phyloP scores from a whole-genome alignment of 1,284 basidiomycete genomes.

The Puccinia novopanici region DNA sequence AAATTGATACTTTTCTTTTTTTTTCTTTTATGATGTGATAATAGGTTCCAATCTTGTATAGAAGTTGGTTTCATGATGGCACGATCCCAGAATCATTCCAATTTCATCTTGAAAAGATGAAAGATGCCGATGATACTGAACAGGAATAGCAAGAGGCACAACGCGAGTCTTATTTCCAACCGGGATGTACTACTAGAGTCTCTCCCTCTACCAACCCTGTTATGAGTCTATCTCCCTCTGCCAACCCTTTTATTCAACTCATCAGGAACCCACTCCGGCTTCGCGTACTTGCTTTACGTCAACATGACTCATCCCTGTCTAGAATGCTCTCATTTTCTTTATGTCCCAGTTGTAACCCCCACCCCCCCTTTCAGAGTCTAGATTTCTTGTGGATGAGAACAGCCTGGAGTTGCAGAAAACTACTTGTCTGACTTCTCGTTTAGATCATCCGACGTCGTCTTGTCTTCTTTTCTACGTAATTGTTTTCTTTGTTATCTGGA shows the following conservation, averaged over 20 bases:
- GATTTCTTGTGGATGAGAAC: background rate
- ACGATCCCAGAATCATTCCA: constrained; percentile 35
- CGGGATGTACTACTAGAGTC: background rate
- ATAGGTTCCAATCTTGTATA: constrained; percentile 33
- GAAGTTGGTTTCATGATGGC: constrained; percentile 48
- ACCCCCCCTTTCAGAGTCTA: background rate
- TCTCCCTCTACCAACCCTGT: too few species aligned
- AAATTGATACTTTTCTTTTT: background rate
- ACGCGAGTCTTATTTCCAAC: background rate
- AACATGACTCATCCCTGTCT: background rate
- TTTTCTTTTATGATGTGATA: constrained; percentile 3
- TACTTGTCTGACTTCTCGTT: background rate
- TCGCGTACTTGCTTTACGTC: background rate
- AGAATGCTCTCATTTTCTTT: background rate
- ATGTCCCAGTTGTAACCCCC: background rate
- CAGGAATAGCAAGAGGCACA: constrained; percentile 1
- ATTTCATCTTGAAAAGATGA: constrained; percentile 25
- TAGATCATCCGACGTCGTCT: background rate
- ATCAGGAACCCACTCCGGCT: background rate
- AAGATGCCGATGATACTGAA: constrained; percentile 18
- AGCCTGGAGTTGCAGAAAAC: background rate
- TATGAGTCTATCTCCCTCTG: too few species aligned
- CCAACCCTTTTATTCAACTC: background rate
- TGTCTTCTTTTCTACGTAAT: too few species aligned
- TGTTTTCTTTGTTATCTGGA: too few species aligned